Percentiles rank a stretch among this genome's conserved stretches.
phyloP scores from a whole-genome alignment of 2,329 filamentous ascomycete genomes.

The Sodiomyces alkalinus region DNA sequence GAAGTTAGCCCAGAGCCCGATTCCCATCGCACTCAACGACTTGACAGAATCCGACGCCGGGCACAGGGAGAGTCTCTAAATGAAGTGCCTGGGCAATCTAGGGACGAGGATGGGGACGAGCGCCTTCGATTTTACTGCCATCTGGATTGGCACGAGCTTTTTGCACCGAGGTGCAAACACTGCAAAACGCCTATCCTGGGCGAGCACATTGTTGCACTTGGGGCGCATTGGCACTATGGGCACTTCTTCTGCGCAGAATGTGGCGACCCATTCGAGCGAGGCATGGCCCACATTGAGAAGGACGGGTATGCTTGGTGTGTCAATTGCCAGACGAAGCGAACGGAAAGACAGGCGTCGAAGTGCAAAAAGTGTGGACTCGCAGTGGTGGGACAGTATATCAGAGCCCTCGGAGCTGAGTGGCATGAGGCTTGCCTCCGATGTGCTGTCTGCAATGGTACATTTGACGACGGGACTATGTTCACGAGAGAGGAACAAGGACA shows the following conservation, averaged over 20 bases:
- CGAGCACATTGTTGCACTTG: conserved; percentile 85
- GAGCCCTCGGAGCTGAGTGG: conserved; percentile 84
- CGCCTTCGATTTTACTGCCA: conserved; percentile 85
- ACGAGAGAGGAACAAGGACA: conserved; percentile 25
- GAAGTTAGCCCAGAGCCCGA: conserved; percentile 93
- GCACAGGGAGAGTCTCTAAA: conserved; percentile 40
- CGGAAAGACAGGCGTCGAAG: conserved; percentile 74
- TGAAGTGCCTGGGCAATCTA: conserved; percentile 47
- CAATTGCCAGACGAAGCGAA: conserved; percentile 79
- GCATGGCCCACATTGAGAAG: conserved; percentile 69
- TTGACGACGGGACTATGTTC: conserved; percentile 52
- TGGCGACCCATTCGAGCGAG: conserved; percentile 76
- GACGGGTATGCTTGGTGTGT: conserved; percentile 98
- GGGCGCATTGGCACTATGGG: conserved; percentile 90
- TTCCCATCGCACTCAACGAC: conserved; percentile 49
- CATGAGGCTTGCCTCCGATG: conserved; percentile 87
- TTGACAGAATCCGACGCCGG: conserved; percentile 56
- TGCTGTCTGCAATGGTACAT: conserved; percentile 41
- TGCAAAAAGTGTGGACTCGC: conserved; percentile 73
- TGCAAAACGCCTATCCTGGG: conserved; percentile 95
- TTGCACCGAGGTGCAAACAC: conserved; percentile 83
- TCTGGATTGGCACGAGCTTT: conserved; percentile 95
- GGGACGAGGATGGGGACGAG: conserved; percentile 57
- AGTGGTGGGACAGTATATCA: conserved; percentile 80
- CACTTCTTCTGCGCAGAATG: conserved; percentile 99